Evolutionary conservation across 805 yeast genomes (phyloP), one percentile per base, ranked within the genome.

Genomic region (Zygosaccharomyces lentus): DNA sequence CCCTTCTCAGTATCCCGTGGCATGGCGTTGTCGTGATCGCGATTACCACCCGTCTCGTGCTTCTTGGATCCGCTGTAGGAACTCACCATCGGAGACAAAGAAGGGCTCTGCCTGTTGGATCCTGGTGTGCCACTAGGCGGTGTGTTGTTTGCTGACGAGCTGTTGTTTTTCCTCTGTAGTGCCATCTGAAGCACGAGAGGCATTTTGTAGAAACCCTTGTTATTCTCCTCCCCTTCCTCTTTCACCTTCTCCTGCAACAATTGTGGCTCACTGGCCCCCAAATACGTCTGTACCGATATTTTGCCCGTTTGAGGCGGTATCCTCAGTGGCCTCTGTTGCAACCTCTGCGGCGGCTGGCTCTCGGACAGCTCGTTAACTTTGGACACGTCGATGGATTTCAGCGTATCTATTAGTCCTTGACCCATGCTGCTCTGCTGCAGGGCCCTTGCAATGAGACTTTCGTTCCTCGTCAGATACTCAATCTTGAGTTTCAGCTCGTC

Each of bases 401-500:
- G 17, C 50, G 57, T 31, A 49, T 47, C 43, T 38, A 47, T 29
- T 45, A 53, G n/a, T 17, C 43, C 50, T 26, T 58, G 52, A 10
- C 59, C 59, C 47, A 53, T 53, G 46, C 50, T 55, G 51, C 41
- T 61, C 42, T 34, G 67, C 74, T 51, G 55, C 37, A 83, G 58
- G 2, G 83, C 87, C 47, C 81, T 81, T 0, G 88, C 79, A 34
- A 84, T 76, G 4, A 84, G 64, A 21, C 78, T 75, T 65, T 84
- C 91, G 68, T 81, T 84, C 59, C 79, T 75, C 32, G 78, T 75
- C 37, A 82, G 64, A 65, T 76, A 74, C 57, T 83, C 87, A 55
- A 85, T 81, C 68, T 84, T 82, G 34, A 83, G 73, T 55, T 83
- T 81, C 53, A 88, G 68, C 54, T 84, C 91, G 58, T 85, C 90